Conservation (phyloP, 1,139 yeast species). For the Hanseniaspora gamundiae region DNA sequence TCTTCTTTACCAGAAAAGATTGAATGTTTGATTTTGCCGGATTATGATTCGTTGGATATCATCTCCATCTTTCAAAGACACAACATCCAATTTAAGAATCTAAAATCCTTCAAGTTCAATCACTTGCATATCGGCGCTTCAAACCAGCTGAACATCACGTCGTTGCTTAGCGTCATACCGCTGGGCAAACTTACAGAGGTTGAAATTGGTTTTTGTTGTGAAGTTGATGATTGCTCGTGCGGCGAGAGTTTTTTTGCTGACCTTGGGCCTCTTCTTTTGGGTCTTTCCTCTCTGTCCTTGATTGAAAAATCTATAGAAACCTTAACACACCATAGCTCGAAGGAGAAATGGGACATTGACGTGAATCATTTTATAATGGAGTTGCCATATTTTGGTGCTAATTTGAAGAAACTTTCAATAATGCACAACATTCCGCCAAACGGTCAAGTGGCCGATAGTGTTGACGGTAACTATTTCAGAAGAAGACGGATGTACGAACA, state of each 20-base stretch:
- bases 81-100: not conserved
- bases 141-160: not conserved
- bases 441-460: slow-evolving; percentile 41
- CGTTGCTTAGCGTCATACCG: slow-evolving; percentile 19
- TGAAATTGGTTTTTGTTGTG: slow-evolving; percentile 36
- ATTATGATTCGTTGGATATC: not conserved
- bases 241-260: slow-evolving; percentile 28
- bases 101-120: slow-evolving; percentile 25
- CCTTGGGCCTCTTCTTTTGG: slow-evolving; percentile 21
- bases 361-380: slow-evolving; percentile 33
- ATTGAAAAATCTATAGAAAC: slow-evolving; percentile 31
- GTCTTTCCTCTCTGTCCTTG: slow-evolving; percentile 32
- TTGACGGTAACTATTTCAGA: slow-evolving; percentile 60
- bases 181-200: slow-evolving; percentile 22
- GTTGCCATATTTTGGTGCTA: slow-evolving; percentile 24
- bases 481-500: slow-evolving; percentile 39
- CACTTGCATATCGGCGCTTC: slow-evolving; percentile 30
- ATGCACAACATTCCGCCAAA: slow-evolving; percentile 41
- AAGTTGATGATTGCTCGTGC: slow-evolving; percentile 34
- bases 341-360: slow-evolving; percentile 46
- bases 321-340: slow-evolving; percentile 35
- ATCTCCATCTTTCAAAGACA: not conserved
- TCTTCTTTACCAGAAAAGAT: not conserved
- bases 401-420: slow-evolving; percentile 32
- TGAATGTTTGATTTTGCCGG: not conserved